phyloP scores from a whole-genome alignment of 257 asterid species.

The Salvia miltiorrhiza region DNA sequence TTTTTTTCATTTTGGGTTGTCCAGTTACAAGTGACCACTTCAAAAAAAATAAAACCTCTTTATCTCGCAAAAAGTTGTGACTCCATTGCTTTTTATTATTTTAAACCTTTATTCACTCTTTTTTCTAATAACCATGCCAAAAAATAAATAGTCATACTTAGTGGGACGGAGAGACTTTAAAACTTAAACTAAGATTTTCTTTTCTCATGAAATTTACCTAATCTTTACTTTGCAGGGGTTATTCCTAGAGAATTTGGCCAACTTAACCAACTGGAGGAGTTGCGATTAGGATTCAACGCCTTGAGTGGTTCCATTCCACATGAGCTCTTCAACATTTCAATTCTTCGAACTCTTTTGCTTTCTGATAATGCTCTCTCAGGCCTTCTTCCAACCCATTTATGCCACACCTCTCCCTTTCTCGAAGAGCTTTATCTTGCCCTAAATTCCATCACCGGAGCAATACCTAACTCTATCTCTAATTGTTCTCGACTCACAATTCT shows the following conservation, averaged over 20 bases:
- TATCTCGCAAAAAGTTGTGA: too few relatives aligned
- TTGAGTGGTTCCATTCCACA: background rate
- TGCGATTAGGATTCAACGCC: background rate
- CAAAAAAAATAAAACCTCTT: too few relatives aligned
- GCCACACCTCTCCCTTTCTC: background rate
- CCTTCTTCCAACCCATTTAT: slow-evolving; percentile 8
- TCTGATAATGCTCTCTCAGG: background rate
- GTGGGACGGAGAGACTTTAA: too few relatives aligned
- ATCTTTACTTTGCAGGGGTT: background rate
- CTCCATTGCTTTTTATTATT: too few relatives aligned
- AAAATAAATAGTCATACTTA: too few relatives aligned
- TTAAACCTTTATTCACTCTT: too few relatives aligned
- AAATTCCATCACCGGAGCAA: slow-evolving; percentile 20
- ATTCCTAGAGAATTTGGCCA: background rate
- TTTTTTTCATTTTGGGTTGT: too few relatives aligned
- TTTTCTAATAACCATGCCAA: too few relatives aligned
- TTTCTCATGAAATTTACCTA: too few relatives aligned
- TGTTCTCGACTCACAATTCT: slow-evolving; percentile 26
- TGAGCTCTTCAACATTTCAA: slow-evolving; percentile 18
- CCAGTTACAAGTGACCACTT: too few relatives aligned
- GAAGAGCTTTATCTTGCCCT: background rate
- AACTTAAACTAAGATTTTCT: too few relatives aligned
- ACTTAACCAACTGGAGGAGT: background rate
- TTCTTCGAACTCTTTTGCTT: background rate
- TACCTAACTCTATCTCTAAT: slow-evolving; percentile 31